Evolutionary conservation across 768 basidiomycete genomes (phyloP).

Genomic region (Polyporus arcularius): DNA sequence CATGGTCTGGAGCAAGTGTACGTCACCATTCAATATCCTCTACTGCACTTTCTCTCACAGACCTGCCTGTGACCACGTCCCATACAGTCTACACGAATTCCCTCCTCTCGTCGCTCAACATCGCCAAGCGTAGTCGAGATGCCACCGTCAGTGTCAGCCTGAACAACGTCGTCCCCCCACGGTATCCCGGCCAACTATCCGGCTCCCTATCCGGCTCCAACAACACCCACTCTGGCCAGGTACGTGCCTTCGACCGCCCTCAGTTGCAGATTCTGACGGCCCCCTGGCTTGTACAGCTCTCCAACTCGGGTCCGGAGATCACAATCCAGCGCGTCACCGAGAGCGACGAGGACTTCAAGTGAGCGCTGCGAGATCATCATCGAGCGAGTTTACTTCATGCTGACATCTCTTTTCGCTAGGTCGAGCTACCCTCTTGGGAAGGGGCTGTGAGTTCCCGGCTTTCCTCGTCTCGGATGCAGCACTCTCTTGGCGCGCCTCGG

Average conservation of each 20-base stretch:
- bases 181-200: background rate
- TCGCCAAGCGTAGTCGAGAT: constrained; percentile 17
- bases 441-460: background rate
- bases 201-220: too few relatives aligned
- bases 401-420: background rate
- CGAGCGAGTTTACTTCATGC: too few relatives aligned
- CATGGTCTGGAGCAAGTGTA: constrained; percentile 54
- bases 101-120: constrained; percentile 44
- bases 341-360: constrained; percentile 11
- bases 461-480: too few relatives aligned
- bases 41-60: background rate
- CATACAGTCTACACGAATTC: constrained; percentile 57
- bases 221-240: background rate
- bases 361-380: background rate
- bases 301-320: background rate
- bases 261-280: too few relatives aligned
- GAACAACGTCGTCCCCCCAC: constrained; percentile 1
- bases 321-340: constrained; percentile 7
- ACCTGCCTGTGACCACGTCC: background rate
- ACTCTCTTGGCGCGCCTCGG: too few relatives aligned
- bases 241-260: background rate
- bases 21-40: constrained; percentile 20
- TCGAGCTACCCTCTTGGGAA: background rate
- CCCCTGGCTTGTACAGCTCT: too few relatives aligned
- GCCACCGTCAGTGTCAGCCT: constrained; percentile 44